Evolutionary conservation across 2,329 filamentous ascomycete genomes (phyloP).

Genomic region (Alternaria arbusti): DNA sequence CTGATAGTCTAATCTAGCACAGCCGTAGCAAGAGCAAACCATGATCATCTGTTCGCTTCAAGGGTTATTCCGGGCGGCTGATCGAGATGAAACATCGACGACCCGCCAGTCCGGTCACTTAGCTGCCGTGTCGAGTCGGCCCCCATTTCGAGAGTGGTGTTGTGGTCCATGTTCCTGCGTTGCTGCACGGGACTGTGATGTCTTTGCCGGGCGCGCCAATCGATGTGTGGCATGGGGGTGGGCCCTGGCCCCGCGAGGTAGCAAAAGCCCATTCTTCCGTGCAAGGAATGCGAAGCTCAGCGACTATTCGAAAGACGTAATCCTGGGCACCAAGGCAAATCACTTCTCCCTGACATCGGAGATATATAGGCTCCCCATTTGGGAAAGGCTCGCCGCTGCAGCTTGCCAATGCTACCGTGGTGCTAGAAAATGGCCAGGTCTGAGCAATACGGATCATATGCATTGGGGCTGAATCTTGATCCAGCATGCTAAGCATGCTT

Average conservation of each 20-base stretch:
- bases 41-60: slow-evolving; percentile 47
- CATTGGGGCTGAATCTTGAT: slow-evolving; percentile 55
- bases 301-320: slow-evolving; percentile 43
- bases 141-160: slow-evolving; percentile 42
- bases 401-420: slow-evolving; percentile 55
- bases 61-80: slow-evolving; percentile 45
- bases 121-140: slow-evolving; percentile 47
- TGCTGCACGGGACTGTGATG: slow-evolving; percentile 48
- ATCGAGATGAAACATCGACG: slow-evolving; percentile 49
- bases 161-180: slow-evolving; percentile 53
- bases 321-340: slow-evolving; percentile 47
- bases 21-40: slow-evolving; percentile 36
- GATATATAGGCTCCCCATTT: slow-evolving; percentile 50
- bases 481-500: slow-evolving; percentile 41
- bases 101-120: slow-evolving; percentile 38
- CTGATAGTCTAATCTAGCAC: slow-evolving; percentile 31
- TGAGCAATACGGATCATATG: slow-evolving; percentile 54
- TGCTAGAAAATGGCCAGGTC: slow-evolving; percentile 52
- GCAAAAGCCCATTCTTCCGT: slow-evolving; percentile 37
- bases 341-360: slow-evolving; percentile 49
- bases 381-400: slow-evolving; percentile 54
- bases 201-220: slow-evolving; percentile 41
- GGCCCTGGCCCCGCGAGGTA: slow-evolving; percentile 27
- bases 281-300: slow-evolving; percentile 49
- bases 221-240: slow-evolving; percentile 23